phyloP scores from a whole-genome alignment of 768 basidiomycete species.

The Boletus rubescentipes region DNA sequence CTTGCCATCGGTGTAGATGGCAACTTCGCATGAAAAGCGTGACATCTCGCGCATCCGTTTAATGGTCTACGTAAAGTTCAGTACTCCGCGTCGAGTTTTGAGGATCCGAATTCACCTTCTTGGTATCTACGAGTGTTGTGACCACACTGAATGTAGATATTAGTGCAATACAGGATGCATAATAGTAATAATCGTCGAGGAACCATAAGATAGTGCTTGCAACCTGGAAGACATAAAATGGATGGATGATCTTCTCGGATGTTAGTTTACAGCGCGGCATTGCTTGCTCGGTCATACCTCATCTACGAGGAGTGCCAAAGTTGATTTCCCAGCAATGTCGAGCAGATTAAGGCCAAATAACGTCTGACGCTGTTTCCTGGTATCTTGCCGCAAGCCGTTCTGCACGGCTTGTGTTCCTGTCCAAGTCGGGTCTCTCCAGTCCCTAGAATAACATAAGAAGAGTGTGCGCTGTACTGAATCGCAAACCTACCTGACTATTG shows the following conservation, averaged over 20 bases:
- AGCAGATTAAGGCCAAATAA: conserved; percentile 87
- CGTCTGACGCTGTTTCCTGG: conserved; percentile 61
- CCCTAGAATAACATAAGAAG: conserved; percentile 43
- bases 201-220: conserved; percentile 94
- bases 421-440: conserved; percentile 89
- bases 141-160: conserved; percentile 84
- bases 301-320: conserved; percentile 74
- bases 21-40: conserved; percentile 75
- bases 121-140: conserved; percentile 90
- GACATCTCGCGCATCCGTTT: conserved; percentile 96
- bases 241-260: conserved; percentile 75
- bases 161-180: conserved; percentile 93
- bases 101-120: conserved; percentile 54
- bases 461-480: not conserved
- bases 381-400: conserved; percentile 54
- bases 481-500: conserved; percentile 65
- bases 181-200: conserved; percentile 94
- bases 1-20: conserved; percentile 62
- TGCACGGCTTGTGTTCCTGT: conserved; percentile 59
- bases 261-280: conserved; percentile 1
- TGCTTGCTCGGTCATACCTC: conserved; percentile 58
- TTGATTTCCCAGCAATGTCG: conserved; percentile 87
- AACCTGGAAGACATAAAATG: conserved; percentile 98
- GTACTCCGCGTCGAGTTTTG: not conserved
- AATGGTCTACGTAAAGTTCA: conserved; percentile 61